These are phyloP conservation scores for Serpula lacrymans DNA, from an alignment of 768 basidiomycete species.

Conservation along the genomic window DNA sequence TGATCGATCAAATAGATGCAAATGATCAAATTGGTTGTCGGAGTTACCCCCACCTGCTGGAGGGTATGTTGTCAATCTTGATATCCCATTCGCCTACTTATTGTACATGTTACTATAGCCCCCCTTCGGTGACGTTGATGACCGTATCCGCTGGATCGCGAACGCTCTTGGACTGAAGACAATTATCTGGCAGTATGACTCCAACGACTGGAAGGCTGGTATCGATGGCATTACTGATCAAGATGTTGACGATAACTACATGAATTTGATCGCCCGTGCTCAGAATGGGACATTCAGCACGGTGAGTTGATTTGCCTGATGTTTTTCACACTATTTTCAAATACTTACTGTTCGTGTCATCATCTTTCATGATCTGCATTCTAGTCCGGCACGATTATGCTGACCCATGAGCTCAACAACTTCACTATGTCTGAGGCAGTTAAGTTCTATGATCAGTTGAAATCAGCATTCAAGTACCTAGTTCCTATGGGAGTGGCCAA, in stretches of 20 bases:
- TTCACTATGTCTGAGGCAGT: slow-evolving; percentile 60
- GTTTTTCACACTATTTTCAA: too few relatives aligned
- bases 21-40: slow-evolving; percentile 51
- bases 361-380: slow-evolving; percentile 1
- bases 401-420: slow-evolving; percentile 59
- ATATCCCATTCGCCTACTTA: neutral
- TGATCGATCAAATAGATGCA: slow-evolving; percentile 36
- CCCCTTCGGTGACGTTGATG: slow-evolving; percentile 68
- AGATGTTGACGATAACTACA: slow-evolving; percentile 51
- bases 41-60: slow-evolving; percentile 61
- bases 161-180: slow-evolving; percentile 64
- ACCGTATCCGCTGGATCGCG: slow-evolving; percentile 72
- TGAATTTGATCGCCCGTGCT: slow-evolving; percentile 46
- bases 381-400: slow-evolving; percentile 48
- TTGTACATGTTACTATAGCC: slow-evolving; percentile 33
- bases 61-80: slow-evolving; percentile 34
- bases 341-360: neutral
- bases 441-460: slow-evolving; percentile 46
- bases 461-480: slow-evolving; percentile 42
- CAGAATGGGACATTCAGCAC: slow-evolving; percentile 37
- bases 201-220: slow-evolving; percentile 71
- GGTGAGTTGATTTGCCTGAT: slow-evolving; percentile 26
- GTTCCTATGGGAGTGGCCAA: slow-evolving; percentile 51
- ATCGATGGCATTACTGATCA: slow-evolving; percentile 40
- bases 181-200: slow-evolving; percentile 70